Conservation (phyloP, 345 rosid species). For the Pugionium dolabratum region DNA sequence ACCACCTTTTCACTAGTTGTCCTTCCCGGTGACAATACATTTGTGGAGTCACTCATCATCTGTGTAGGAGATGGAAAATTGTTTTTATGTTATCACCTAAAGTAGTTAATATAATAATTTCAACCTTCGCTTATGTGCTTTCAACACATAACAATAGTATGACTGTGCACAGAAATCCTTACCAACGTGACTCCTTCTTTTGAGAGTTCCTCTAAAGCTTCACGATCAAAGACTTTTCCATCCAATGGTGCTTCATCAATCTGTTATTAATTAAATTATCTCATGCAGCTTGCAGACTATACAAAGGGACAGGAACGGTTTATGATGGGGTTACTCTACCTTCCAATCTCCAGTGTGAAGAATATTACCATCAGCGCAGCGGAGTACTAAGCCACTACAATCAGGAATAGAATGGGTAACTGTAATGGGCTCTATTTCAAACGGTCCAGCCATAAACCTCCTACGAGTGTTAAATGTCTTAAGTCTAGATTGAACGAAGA, state of each 20-base stretch:
- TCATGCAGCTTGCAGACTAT: slow-evolving; percentile 35
- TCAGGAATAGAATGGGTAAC: slow-evolving; percentile 99
- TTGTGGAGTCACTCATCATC: slow-evolving; percentile 99
- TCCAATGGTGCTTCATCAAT: slow-evolving; percentile 96
- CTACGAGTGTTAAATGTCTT: slow-evolving; percentile 65
- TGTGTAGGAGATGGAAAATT: slow-evolving; percentile 28
- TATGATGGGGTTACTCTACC: slow-evolving; percentile 45
- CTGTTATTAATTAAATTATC: slow-evolving; percentile 46
- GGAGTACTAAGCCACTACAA: slow-evolving; percentile 94
- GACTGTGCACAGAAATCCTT: slow-evolving; percentile 28
- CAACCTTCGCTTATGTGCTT: slow-evolving; percentile 14
- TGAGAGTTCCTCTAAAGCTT: slow-evolving; percentile 80
- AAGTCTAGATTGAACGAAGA: slow-evolving; percentile 87
- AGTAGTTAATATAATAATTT: background rate
- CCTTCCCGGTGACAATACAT: slow-evolving; percentile 94
- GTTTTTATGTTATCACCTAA: background rate
- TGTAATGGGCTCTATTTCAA: slow-evolving; percentile 91
- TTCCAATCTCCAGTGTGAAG: slow-evolving; percentile 99
- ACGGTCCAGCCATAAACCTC: slow-evolving; percentile 92
- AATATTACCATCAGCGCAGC: slow-evolving; percentile 95
- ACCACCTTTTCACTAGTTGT: slow-evolving; percentile 83
- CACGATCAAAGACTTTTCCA: slow-evolving; percentile 86
- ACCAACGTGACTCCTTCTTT: slow-evolving; percentile 99
- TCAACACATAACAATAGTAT: slow-evolving; percentile 7
- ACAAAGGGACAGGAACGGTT: background rate